Evolutionary conservation across 768 basidiomycete species (phyloP).

Genomic region (Fomitopsis pulvina): DNA sequence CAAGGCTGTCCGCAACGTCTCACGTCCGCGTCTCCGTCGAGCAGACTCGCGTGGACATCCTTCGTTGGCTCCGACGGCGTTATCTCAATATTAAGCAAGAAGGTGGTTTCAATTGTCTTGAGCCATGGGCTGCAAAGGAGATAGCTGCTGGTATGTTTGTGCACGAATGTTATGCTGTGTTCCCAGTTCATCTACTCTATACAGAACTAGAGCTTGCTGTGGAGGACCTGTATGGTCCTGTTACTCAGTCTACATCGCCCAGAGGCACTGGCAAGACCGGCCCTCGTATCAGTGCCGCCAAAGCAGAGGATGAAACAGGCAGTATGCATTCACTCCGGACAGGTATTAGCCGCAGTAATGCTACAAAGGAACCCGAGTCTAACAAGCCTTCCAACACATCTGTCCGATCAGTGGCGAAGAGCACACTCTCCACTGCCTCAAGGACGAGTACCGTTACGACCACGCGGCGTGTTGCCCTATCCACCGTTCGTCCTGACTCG

Average conservation of each 20-base stretch:
- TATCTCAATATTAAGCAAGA: constrained; percentile 73
- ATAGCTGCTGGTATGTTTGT: constrained; percentile 65
- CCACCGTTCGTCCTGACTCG: constrained; percentile 48
- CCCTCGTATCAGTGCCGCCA: constrained; percentile 12
- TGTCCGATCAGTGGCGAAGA: constrained; percentile 40
- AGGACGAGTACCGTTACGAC: constrained; percentile 22
- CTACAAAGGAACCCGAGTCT: constrained; percentile 16
- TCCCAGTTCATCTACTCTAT: constrained; percentile 2
- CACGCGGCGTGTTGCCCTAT: constrained; percentile 19
- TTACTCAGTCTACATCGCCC: constrained; percentile 22
- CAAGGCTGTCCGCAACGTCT: constrained; percentile 65
- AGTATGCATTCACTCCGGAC: constrained; percentile 44
- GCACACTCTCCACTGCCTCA: constrained; percentile 29
- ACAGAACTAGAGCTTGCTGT: constrained; percentile 75
- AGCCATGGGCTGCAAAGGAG: constrained; percentile 84
- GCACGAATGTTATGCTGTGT: not conserved
- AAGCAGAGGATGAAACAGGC: constrained; percentile 28
- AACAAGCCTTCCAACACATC: constrained; percentile 31
- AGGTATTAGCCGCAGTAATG: constrained; percentile 29
- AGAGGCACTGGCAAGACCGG: constrained; percentile 17
- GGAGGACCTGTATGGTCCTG: constrained; percentile 61
- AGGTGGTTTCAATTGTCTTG: constrained; percentile 78
- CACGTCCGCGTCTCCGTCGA: constrained; percentile 69
- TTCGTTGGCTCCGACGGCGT: constrained; percentile 69
- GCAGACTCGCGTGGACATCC: constrained; percentile 55